phyloP scores from a whole-genome alignment of 495 filamentous ascomycete genomes.

The Podospora didyma region DNA sequence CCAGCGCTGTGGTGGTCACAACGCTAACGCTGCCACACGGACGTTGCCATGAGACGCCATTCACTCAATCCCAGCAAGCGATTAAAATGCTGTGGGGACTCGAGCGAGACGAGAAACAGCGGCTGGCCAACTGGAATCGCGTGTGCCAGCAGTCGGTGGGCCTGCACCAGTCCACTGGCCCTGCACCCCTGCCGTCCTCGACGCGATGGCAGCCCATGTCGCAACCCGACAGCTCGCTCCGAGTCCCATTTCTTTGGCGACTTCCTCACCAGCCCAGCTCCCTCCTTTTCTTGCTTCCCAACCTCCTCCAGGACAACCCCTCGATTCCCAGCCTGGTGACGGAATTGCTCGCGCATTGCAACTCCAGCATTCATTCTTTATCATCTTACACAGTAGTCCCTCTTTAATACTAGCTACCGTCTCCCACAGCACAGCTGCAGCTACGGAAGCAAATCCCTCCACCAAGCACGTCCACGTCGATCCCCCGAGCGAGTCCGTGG shows the following conservation, averaged over 20 bases:
- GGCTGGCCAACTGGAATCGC: background rate
- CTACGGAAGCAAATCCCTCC: background rate
- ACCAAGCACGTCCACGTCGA: background rate
- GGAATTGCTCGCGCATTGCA: background rate
- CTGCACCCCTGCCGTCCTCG: background rate
- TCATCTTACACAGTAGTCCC: background rate
- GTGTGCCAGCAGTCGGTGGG: background rate
- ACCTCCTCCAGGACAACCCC: conserved; percentile 4
- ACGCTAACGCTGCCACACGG: background rate
- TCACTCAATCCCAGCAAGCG: background rate
- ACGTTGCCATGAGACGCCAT: background rate
- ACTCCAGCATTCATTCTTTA: background rate
- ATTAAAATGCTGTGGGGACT: background rate
- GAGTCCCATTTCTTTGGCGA: background rate
- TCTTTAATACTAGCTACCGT: too few relatives aligned
- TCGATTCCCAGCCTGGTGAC: background rate
- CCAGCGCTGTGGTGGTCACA: background rate
- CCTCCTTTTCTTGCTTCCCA: conserved; percentile 4
- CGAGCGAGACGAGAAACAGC: background rate
- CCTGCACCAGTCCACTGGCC: background rate
- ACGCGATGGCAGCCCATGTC: background rate
- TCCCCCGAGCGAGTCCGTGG: background rate
- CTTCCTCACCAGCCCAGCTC: background rate
- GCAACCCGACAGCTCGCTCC: background rate
- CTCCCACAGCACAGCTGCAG: background rate